Base-by-base conservation (phyloP, 2,329 filamentous ascomycete genomes). In the Ophiocordyceps polyrhachis-furcata region DNA sequence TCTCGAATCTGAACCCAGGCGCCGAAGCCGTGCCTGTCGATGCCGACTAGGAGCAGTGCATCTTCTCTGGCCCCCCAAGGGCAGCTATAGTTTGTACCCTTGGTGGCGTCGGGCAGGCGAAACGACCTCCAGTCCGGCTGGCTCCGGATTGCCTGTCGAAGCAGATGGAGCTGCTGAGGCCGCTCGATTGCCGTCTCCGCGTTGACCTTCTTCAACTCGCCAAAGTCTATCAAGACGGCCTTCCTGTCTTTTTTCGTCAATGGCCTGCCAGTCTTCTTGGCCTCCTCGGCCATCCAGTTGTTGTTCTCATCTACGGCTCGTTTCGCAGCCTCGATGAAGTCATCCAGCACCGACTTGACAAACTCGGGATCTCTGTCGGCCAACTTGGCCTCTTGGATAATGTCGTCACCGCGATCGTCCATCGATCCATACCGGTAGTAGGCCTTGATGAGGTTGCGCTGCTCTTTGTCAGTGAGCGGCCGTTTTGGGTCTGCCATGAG, bases 191-290 rank as follows among this genome's bases (percentile, higher is more conserved):
- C 83, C 0, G 91, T 96, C 62, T 94, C 87, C 1, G 91, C 91
- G 57, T 98, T 98, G 55, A 95, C 76, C 54, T 93, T 88, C 62
- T 93, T 93, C 43, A 95, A 81, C 45, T 88, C 86, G 41, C 83
- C 81, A 62, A 88, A 94, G 58, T 96, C 88, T 55, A 98, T 95
- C 41, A 98, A 68, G 17, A 98, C 85, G 1, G 91, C 91, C 63
- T 98, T 98, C 62, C 86, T 86, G 58, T 98, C 91, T 62, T 98
- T 98, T 68, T 96, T 95, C 0, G 89, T 93, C 45, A 93, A 64
- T 2, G 79, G 73, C 58, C 91, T 93, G 56, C 85, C 85, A 0
- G 75, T 72, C 50, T 82, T 77, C 60, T 91, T 84, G 53, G 94
- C 86, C 55, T 87, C 85, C 49, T 82, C 79, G 31, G 87, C 74